phyloP scores from a whole-genome alignment of 176 grass and related monocot genomes.

The Cenchrus americanus region DNA sequence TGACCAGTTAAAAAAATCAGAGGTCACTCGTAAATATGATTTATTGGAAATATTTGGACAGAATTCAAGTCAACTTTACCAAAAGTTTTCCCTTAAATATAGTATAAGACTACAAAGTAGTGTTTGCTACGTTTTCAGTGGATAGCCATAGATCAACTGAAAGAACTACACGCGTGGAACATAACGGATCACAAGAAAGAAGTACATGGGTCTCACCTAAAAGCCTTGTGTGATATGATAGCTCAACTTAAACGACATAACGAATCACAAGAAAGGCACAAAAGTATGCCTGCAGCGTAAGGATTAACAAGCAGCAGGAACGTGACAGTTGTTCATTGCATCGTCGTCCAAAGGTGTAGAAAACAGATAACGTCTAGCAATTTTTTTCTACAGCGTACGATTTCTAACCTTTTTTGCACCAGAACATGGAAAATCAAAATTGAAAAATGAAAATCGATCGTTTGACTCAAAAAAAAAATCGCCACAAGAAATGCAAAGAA shows the following conservation, averaged over 20 bases:
- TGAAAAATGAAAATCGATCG: not conserved
- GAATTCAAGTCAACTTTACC: no score
- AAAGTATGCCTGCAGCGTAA: constrained; percentile 5
- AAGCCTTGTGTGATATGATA: constrained; percentile 7
- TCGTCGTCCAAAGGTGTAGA: not conserved
- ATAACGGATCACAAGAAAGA: not conserved
- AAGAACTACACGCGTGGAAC: not conserved
- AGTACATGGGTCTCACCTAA: not conserved
- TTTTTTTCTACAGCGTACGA: not conserved
- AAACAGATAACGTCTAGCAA: not conserved
- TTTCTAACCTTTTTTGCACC: not conserved
- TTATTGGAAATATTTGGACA: no score
- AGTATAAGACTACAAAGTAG: not conserved
- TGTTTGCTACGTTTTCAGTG: not conserved
- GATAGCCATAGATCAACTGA: not conserved
- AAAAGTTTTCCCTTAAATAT: not conserved
- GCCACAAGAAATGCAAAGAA: not conserved
- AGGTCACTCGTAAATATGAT: no score
- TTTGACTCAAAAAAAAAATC: not conserved
- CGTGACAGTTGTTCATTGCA: not conserved
- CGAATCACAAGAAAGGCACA: constrained; percentile 48
- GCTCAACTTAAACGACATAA: constrained; percentile 34
- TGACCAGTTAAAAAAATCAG: no score
- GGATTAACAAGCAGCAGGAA: constrained; percentile 10
- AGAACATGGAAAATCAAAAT: not conserved